Base-by-base conservation (phyloP, 2,329 filamentous ascomycete species). In the Atkinsonella hypoxylon region DNA sequence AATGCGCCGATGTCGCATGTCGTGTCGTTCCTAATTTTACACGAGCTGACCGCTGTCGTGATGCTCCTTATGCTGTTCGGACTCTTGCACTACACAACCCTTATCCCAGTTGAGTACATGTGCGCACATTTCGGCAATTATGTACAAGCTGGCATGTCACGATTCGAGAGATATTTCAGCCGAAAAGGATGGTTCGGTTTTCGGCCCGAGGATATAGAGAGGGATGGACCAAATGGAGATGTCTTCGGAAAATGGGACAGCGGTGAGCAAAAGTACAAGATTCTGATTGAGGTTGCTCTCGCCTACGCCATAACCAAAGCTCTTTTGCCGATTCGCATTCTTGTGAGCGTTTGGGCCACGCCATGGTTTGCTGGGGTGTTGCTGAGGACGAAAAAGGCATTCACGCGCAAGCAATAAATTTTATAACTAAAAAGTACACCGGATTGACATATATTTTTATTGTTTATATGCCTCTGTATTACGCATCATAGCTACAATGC, bases 291-390 rank as follows among this genome's bases (percentile, higher is more conserved):
- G 66, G 79, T 97, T 56, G 93, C 88, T 22, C 85, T 93, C 18
- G 90, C 93, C 5, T 98, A 93, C 72, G 86, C 89, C 1, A 78
- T 96, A 55, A 94, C 89, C 1, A 98, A 98, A 70, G 82, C 81
- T 15, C 62, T 97, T 52, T 65, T 98, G 55, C 89, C 93, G 0
- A 60, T 87, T 12, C 77, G 93, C 57, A 78, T 98, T 54, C 70
- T 84, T 26, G 67, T 81, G 7, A 95, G 90, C 68, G 77, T 94
- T 4, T 95, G 87, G 88, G 85, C 79, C 13, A 95, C 93, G 45
- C 93, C 93, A 4, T 94, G 88, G 85, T 94, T 97, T 73, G 90
- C 90, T 1, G 77, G 82, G 42, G 70, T 78, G 20, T 70, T 87
- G 39, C 67, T 85, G 12, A 66, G 66, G 45, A 50, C 66, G 18